Base-by-base conservation (phyloP, 345 rosid species). In the Euclidium syriacum region DNA sequence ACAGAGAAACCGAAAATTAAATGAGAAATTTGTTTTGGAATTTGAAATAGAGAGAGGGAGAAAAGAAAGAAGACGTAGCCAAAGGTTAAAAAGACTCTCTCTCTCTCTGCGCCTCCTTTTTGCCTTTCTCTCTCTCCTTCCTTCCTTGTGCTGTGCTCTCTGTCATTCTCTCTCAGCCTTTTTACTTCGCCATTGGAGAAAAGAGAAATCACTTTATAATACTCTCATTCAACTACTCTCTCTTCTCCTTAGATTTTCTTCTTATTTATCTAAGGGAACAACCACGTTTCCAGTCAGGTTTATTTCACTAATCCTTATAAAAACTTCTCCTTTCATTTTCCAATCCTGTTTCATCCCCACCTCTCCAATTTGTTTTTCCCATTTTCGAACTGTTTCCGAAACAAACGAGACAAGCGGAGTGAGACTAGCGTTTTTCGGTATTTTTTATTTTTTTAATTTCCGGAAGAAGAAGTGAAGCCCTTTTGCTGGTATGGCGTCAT, bases 1-100 rank as follows among this genome's bases (percentile, higher is more conserved):
- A 36, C n/a, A n/a, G n/a, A 35, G 25, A 15, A 19, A 18, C 5
- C 14, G 24, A 52, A 41, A 58, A 30, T 14, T 36, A 14, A 54
- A 65, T 43, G 52, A 43, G 11, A 48, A 36, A 30, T 17, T 1
- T 10, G n/a, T 6, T 49, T 61, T 17, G 64, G 69, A 70, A 62
- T 62, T 70, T 70, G 74, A 70, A 70, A 70, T 54, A 62, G 69
- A 70, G 74, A 70, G 68, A 70, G 74, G 68, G 74, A 62, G 69
- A 70, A 59, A 61, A 22, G 33, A 33, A 38, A 19, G 9, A 17
- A 18, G 33, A 22, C 10, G 56, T 23, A 12, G 16, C 32, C 32
- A 52, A 54, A 49, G 68, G 58, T 47, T 71, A 55, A 32, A 47
- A 63, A 32, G 3, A 12, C 18, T 4, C 8, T 19, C 60, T 43